Percentiles rank a stretch among this genome's conserved stretches.
Evolutionary conservation across 345 rosid genomes (phyloP).

Genomic region (Pistacia atlantica): DNA sequence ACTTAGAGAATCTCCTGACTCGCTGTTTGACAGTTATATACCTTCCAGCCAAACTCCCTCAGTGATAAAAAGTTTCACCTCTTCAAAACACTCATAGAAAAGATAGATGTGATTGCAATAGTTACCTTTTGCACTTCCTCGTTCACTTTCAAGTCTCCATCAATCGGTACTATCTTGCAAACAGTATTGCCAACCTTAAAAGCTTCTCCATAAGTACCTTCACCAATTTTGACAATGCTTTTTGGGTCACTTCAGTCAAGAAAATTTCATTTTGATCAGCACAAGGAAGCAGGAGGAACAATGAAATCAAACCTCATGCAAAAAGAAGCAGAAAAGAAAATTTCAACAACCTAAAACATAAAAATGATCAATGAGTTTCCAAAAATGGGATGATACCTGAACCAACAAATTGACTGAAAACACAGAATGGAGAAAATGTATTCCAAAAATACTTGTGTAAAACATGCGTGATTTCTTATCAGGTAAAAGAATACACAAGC

Average conservation of each 20-base stretch:
- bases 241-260: constrained; percentile 60
- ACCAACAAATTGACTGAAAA: background rate
- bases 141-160: constrained; percentile 82
- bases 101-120: background rate
- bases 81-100: background rate
- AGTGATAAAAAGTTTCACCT: constrained; percentile 8
- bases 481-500: background rate
- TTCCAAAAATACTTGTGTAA: background rate
- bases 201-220: constrained; percentile 98
- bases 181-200: constrained; percentile 76
- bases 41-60: background rate
- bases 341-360: constrained; percentile 1
- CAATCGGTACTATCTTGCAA: constrained; percentile 96
- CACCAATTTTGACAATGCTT: constrained; percentile 80
- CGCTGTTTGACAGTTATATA: background rate
- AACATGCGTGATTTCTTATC: background rate
- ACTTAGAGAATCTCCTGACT: background rate
- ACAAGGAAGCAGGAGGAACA: constrained; percentile 9
- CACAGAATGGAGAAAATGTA: background rate
- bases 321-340: constrained; percentile 10
- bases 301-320: constrained; percentile 9
- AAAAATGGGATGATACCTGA: background rate
- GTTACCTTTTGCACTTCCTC: constrained; percentile 94
- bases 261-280: constrained; percentile 25
- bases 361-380: background rate